These are phyloP conservation scores for Neohortaea acidophila DNA, from an alignment of 495 filamentous ascomycete genomes.

Conservation along the genomic window DNA sequence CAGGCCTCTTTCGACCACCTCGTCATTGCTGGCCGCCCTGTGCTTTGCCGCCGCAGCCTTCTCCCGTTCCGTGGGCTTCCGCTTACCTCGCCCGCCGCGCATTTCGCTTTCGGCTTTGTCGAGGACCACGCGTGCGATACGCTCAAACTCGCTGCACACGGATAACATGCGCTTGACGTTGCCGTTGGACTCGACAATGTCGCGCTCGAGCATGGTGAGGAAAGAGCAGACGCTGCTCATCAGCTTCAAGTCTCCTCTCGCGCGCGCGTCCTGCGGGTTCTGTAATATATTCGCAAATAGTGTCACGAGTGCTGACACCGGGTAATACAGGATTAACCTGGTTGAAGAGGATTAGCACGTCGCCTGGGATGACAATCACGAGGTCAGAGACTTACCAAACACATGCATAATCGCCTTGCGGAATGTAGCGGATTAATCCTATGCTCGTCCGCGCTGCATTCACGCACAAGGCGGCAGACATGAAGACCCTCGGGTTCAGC, in stretches of 20 bases:
- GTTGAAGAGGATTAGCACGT: not conserved
- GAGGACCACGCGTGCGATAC: constrained; percentile 82
- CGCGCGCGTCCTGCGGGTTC: constrained; percentile 79
- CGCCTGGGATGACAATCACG: not conserved
- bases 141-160: constrained; percentile 86
- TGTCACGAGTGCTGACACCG: constrained; percentile 87
- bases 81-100: constrained; percentile 60
- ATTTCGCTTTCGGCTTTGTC: constrained; percentile 79
- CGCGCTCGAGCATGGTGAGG: constrained; percentile 57
- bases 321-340: constrained; percentile 94
- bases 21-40: constrained; percentile 3
- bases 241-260: constrained; percentile 71
- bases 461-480: constrained; percentile 84
- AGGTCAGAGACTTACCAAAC: constrained; percentile 58
- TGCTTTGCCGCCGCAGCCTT: constrained; percentile 21
- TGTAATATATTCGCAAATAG: constrained; percentile 95
- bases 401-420: constrained; percentile 83
- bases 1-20: constrained; percentile 3
- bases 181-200: constrained; percentile 66
- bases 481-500: constrained; percentile 83
- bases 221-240: constrained; percentile 92
- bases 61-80: constrained; percentile 39
- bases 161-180: constrained; percentile 84
- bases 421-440: constrained; percentile 85
- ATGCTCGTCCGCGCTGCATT: constrained; percentile 86